Evolutionary conservation across 225 moss, liverwort and hornwort genomes (phyloP).

Genomic region (Sphagnum tenellum): DNA sequence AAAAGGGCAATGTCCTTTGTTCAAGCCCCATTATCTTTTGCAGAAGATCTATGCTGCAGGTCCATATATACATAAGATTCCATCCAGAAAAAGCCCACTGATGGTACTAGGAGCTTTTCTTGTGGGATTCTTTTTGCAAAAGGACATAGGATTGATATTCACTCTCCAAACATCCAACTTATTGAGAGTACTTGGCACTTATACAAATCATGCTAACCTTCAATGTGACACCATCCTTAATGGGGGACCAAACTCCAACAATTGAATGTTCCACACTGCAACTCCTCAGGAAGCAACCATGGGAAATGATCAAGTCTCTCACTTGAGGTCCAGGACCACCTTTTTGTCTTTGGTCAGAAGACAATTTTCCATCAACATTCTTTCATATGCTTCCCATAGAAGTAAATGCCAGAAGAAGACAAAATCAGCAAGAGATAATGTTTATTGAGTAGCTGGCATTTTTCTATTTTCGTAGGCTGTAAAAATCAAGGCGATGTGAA

Average conservation of each 20-base stretch:
- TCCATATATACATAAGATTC: not conserved
- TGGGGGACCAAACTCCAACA: constrained; percentile 76
- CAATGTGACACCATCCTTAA: constrained; percentile 60
- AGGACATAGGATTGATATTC: constrained; percentile 27
- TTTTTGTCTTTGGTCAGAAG: no score
- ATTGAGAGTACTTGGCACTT: no score
- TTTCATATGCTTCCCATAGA: no score
- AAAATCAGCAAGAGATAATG: no score
- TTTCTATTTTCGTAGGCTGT: constrained; percentile 85
- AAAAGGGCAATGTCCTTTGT: no score
- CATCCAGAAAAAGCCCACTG: not conserved
- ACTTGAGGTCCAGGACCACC: no score
- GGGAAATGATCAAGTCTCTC: constrained; percentile 72
- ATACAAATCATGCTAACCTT: no score
- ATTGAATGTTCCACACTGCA: constrained; percentile 81
- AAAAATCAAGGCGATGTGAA: constrained; percentile 91
- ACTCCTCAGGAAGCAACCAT: constrained; percentile 68
- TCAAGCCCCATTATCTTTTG: no score
- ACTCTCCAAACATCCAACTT: constrained; percentile 17
- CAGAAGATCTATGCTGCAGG: no score
- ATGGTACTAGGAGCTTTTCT: not conserved
- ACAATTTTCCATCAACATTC: no score
- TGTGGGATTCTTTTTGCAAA: not conserved
- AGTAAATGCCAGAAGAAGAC: no score
- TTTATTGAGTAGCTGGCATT: constrained; percentile 66